A percentile compares a stretch with the other conserved stretches of the same genome.
These are phyloP conservation scores for Talaromyces sp. DNA, from an alignment of 2,329 filamentous ascomycete species.

Conservation along the genomic window DNA sequence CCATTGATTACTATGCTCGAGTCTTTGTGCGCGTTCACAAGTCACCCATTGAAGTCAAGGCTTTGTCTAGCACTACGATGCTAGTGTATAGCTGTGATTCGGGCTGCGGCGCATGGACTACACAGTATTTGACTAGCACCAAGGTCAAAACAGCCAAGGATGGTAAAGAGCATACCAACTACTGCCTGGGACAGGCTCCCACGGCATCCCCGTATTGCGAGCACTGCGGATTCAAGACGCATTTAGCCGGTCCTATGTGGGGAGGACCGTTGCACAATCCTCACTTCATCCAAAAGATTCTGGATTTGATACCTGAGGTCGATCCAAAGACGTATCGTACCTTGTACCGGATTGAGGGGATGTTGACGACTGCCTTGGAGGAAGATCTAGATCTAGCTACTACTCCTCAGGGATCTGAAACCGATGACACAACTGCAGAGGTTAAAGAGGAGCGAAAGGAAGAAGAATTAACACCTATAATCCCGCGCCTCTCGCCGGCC, in stretches of 20 bases:
- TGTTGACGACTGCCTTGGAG: conserved; percentile 84
- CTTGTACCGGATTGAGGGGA: conserved; percentile 76
- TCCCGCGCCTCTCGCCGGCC: conserved; percentile 57
- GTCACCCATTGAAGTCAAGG: conserved; percentile 83
- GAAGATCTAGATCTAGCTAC: conserved; percentile 52
- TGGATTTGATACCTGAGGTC: conserved; percentile 66
- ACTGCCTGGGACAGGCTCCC: conserved; percentile 70
- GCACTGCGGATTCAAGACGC: conserved; percentile 83
- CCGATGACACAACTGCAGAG: conserved; percentile 1
- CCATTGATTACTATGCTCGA: conserved; percentile 91
- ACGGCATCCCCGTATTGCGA: conserved; percentile 64
- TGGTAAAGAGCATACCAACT: conserved; percentile 71
- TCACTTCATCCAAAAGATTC: conserved; percentile 74
- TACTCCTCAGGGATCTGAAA: not conserved
- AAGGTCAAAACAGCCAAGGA: conserved; percentile 67
- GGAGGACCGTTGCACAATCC: conserved; percentile 82
- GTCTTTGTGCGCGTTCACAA: conserved; percentile 80
- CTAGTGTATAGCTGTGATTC: conserved; percentile 83
- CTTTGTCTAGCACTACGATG: conserved; percentile 88
- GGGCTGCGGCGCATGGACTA: conserved; percentile 89
- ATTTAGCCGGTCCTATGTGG: conserved; percentile 92
- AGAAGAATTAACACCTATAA: conserved; percentile 25
- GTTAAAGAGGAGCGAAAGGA: conserved; percentile 14
- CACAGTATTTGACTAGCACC: conserved; percentile 72
- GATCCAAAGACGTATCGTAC: conserved; percentile 74